Evolutionary conservation across 768 basidiomycete species (phyloP), one percentile per base, ranked within the genome.

Genomic region (Sporobolomyces phaffii): DNA sequence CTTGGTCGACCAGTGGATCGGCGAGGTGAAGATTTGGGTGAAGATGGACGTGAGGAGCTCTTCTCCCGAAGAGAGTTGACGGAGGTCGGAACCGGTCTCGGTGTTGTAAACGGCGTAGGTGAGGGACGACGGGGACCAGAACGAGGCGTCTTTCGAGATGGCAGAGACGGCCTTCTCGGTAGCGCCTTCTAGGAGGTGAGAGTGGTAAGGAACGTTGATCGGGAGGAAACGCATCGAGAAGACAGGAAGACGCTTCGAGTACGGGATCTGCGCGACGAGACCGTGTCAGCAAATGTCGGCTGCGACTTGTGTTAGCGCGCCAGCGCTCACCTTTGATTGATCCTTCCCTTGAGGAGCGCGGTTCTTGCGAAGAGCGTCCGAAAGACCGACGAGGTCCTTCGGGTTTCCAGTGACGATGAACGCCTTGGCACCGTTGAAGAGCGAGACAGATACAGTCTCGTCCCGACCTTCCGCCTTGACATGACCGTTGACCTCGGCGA

Each of bases 181-280:
- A 1, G 85, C 87, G 33, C 83, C 86, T 22, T 76, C 76, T 60
- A 99, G 81, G 78, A 97, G 94, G 24, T 81, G 80, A 78, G 91
- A 93, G 82, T 99, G 96, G 80, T 92, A 99, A 1, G 96, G 96
- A 2, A 92, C 94, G 59, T 86, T 88, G 75, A 99, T 88, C n/a
- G 90, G 87, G 74, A 99, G 80, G 82, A 98, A 99, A 49, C 96
- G 87, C 52, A 89, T 84, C 47, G 85, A 87, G 78, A 99, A 98
- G 8, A 90, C 88, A 9, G 89, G 87, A 79, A 94, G 94, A 73
- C 96, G 84, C 80, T 97, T 91, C 11, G 91, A 94, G 81, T 87
- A 94, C 14, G 92, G 89, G 4, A 84, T 81, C 72, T 69, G 28
- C 17, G 28, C 20, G 9, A 13, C 9, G 8, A 6, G 24, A 34